Evolutionary conservation across 257 asterid species (phyloP).

Genomic region (Solanum tarapatanum): DNA sequence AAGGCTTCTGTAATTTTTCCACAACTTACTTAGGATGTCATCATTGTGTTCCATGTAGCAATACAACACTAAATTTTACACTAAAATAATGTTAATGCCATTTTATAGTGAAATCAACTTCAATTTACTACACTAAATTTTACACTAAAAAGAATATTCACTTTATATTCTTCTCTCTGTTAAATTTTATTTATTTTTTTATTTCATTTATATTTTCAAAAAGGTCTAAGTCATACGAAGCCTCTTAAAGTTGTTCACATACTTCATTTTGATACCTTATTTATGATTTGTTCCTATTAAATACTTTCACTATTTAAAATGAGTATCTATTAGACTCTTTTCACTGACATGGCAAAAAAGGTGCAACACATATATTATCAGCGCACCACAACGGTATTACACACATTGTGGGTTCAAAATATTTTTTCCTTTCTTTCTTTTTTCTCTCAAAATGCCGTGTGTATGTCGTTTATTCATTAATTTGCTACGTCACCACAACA

Average conservation of each 20-base stretch:
- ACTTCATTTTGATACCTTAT: no score
- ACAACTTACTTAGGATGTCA: slow-evolving; percentile 35
- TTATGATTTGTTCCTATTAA: neutral
- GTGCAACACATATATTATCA: neutral
- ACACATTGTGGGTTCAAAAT: no score
- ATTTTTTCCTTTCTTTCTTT: neutral
- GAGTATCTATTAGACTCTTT: neutral
- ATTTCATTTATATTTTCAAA: no score
- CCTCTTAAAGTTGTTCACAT: no score
- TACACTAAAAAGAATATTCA: no score
- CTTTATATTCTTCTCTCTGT: no score
- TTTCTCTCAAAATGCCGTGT: neutral
- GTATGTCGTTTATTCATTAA: neutral
- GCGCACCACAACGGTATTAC: no score
- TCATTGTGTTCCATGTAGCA: slow-evolving; percentile 52
- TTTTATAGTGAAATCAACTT: neutral
- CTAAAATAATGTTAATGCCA: neutral
- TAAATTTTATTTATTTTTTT: no score
- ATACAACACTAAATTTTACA: neutral
- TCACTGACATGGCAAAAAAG: neutral
- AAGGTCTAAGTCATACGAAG: no score
- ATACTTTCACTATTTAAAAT: no score
- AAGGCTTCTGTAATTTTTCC: slow-evolving; percentile 39
- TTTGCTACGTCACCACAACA: neutral
- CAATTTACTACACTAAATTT: neutral